Evolutionary conservation across 2,329 filamentous ascomycete genomes (phyloP), one percentile per base, ranked within the genome.

Genomic region (Tolypocladium album): DNA sequence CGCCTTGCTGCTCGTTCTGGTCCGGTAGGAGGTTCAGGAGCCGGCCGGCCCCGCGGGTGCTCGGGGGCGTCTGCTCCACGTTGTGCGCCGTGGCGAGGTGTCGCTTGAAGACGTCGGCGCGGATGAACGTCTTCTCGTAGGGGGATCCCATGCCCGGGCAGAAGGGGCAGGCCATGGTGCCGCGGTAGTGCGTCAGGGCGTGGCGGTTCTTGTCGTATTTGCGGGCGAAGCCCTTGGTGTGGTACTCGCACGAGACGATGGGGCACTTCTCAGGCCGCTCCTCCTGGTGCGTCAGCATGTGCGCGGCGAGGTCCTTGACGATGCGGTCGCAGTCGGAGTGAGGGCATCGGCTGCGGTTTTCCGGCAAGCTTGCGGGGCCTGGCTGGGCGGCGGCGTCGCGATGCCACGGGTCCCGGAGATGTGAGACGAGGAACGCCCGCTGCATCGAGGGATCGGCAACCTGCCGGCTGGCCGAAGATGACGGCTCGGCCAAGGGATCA

Each of bases 141-240:
- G 90, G 84, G 3, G 90, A 92, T 7, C 92, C 92, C 24, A 88
- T 88, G 4, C 92, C 91, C 0, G 92, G 91, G 66, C 94, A 97
- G 74, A 97, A 97, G 6, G 92, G 92, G 69, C 94, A 99, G 9
- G 96, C 89, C 92, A 97, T 97, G 17, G 91, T 97, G 11, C 93
- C 93, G 74, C 96, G 96, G 79, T 97, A 99, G 71, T 97, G 94
- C 3, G 93, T 97, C 64, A 97, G 76, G 1, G 93, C 96, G 71
- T 99, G 94, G 15, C 94, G 81, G 73, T 97, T 97, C 80, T 97
- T 97, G 77, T 97, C 94, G 71, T 97, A 99, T 74, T 97, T 97
- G 62, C 93, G 83, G 3, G 93, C 93, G 69, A 97, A 97, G 0
- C 93, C 93, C 73, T 97, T 97, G 66, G 83, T 82, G 74, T 97